A percentile compares a stretch with the other conserved stretches of the same genome.
Conservation (phyloP, 2,329 filamentous ascomycete genomes). For the Colletotrichum gloeosporioides region DNA sequence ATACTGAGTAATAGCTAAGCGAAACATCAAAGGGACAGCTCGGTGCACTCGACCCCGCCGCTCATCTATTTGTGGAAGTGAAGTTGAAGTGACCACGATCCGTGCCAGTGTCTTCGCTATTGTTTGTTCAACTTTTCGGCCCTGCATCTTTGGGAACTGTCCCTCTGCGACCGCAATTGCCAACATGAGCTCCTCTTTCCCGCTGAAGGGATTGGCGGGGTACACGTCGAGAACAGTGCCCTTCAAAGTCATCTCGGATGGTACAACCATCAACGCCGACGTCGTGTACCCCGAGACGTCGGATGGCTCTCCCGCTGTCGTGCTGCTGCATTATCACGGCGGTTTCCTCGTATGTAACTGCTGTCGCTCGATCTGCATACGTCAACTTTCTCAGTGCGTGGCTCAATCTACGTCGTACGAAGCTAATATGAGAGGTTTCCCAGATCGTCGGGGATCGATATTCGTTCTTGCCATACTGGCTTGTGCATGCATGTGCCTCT, state of each 20-base stretch:
- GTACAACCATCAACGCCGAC: background rate
- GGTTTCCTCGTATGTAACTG: background rate
- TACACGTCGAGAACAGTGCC: background rate
- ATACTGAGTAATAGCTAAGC: background rate
- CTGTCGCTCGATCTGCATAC: background rate
- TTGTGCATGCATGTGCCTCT: background rate
- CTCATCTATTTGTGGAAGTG: background rate
- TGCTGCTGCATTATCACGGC: background rate
- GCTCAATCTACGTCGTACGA: background rate
- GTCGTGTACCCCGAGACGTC: background rate
- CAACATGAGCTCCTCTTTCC: background rate
- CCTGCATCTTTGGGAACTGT: background rate
- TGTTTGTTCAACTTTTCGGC: background rate
- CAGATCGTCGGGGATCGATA: conserved; percentile 6
- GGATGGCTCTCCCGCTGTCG: background rate
- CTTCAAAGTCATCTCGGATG: background rate
- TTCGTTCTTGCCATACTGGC: conserved; percentile 14
- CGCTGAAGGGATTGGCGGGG: background rate
- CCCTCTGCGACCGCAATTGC: background rate
- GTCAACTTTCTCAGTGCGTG: background rate
- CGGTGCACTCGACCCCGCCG: background rate
- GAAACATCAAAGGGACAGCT: background rate
- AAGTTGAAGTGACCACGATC: background rate
- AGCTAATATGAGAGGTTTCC: background rate
- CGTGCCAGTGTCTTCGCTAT: background rate